phyloP scores from a whole-genome alignment of 2,329 filamentous ascomycete genomes.

The Stagonosporopsis vannaccii region DNA sequence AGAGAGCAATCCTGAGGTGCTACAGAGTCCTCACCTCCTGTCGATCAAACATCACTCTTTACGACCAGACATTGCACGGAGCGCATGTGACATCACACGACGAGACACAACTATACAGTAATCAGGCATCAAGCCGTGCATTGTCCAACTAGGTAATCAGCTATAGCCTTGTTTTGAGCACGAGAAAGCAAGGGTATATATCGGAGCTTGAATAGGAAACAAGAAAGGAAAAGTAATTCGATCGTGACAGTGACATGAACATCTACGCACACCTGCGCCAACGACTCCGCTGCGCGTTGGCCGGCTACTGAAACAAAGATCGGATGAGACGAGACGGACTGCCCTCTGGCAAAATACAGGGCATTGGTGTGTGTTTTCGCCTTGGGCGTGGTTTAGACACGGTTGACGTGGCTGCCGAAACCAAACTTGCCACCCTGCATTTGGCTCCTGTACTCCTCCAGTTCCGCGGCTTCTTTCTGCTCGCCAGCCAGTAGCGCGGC shows the following conservation, averaged over 20 bases:
- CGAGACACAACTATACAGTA: background rate
- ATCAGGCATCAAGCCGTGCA: slow-evolving; percentile 17
- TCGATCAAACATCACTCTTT: background rate
- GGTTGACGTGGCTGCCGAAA: slow-evolving; percentile 21
- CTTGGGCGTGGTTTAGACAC: slow-evolving; percentile 14
- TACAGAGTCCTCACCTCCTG: background rate
- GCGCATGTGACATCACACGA: background rate
- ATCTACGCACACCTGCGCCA: slow-evolving; percentile 21
- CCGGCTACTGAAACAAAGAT: slow-evolving; percentile 19
- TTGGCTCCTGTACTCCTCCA: slow-evolving; percentile 42
- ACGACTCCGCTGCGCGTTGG: slow-evolving; percentile 12
- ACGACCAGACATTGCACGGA: background rate
- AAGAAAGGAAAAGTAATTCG: background rate
- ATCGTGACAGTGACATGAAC: slow-evolving; percentile 23
- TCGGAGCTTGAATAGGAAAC: slow-evolving; percentile 3
- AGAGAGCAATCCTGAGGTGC: background rate
- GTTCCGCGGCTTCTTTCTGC: slow-evolving; percentile 49
- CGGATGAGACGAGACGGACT: background rate
- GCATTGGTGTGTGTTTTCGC: background rate
- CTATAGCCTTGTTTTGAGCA: slow-evolving; percentile 19
- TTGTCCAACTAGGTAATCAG: slow-evolving; percentile 16
- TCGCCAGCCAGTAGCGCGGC: slow-evolving; percentile 42
- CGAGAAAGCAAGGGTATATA: slow-evolving; percentile 22
- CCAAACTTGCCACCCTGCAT: slow-evolving; percentile 37
- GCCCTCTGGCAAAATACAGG: background rate